These are phyloP conservation scores for Emmonsia crescens DNA, from an alignment of 2,329 filamentous ascomycete species.

Conservation along the genomic window DNA sequence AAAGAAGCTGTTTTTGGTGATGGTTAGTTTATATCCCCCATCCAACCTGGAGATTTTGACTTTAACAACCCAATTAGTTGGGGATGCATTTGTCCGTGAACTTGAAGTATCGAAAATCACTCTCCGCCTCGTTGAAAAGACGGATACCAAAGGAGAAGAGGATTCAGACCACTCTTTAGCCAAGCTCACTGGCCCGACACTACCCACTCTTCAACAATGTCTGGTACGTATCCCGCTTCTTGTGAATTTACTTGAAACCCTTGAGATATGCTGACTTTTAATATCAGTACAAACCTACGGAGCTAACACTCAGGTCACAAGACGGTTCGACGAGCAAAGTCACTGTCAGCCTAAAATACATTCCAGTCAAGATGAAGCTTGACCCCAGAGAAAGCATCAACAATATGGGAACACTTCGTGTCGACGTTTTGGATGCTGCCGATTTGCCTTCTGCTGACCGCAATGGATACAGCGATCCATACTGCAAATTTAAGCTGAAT, in stretches of 20 bases:
- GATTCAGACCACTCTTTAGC: conserved; percentile 68
- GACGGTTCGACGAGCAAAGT: conserved; percentile 67
- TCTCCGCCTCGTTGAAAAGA: conserved; percentile 70
- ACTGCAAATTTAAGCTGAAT: conserved; percentile 87
- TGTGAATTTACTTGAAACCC: neutral
- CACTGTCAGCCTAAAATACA: conserved; percentile 86
- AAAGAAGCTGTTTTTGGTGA: conserved; percentile 70
- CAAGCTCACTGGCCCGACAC: conserved; percentile 71
- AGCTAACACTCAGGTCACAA: conserved; percentile 66
- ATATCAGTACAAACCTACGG: conserved; percentile 71
- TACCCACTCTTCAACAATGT: conserved; percentile 79
- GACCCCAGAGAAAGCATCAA: conserved; percentile 96
- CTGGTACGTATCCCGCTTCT: conserved; percentile 46
- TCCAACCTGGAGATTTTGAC: neutral
- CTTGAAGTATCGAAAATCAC: conserved; percentile 94
- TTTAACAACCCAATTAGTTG: conserved; percentile 40
- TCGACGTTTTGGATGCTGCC: conserved; percentile 79
- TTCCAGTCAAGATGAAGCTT: conserved; percentile 86
- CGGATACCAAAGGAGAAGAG: conserved; percentile 56
- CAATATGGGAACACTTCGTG: conserved; percentile 90
- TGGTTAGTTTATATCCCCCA: conserved; percentile 36
- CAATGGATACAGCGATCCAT: conserved; percentile 95
- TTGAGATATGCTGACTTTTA: conserved; percentile 7
- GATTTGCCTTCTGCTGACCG: conserved; percentile 89
- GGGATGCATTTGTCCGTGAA: conserved; percentile 91